These are phyloP conservation scores for Entomortierella parvispora DNA, from an alignment of 192 early-diverging fungal genomes.

Conservation along the genomic window DNA sequence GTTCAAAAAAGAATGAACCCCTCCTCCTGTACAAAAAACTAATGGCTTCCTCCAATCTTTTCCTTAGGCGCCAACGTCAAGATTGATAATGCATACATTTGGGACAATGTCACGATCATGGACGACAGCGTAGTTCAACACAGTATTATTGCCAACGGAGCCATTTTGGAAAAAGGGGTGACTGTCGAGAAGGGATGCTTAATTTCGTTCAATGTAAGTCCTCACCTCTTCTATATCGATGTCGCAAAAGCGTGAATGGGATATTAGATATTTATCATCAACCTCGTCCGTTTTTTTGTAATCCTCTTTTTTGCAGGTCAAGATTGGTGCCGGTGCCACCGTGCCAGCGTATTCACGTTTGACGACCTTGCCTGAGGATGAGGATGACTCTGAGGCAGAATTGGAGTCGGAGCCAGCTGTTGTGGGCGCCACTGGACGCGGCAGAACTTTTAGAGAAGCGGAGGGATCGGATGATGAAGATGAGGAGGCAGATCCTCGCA, in stretches of 20 bases:
- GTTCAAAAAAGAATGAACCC: too few relatives aligned
- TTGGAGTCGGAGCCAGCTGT: constrained; percentile 48
- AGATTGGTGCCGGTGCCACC: constrained; percentile 77
- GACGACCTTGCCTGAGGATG: constrained; percentile 52
- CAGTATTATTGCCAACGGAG: constrained; percentile 83
- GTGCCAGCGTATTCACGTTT: constrained; percentile 76
- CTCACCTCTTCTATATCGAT: too few relatives aligned
- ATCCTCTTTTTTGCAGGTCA: constrained; percentile 47
- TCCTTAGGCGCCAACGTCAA: constrained; percentile 72
- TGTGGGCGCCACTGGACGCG: constrained; percentile 64
- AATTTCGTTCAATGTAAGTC: constrained; percentile 63
- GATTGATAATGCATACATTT: constrained; percentile 87
- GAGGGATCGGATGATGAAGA: constrained; percentile 70
- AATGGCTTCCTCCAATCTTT: background rate
- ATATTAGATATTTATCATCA: too few relatives aligned
- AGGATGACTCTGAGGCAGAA: constrained; percentile 56
- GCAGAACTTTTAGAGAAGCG: constrained; percentile 55
- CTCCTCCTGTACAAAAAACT: too few relatives aligned
- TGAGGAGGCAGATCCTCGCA: constrained; percentile 62
- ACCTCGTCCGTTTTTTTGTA: too few relatives aligned
- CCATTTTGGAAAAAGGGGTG: constrained; percentile 70
- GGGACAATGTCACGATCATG: constrained; percentile 79
- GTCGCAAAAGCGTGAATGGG: too few relatives aligned
- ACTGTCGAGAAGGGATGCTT: constrained; percentile 80
- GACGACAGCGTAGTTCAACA: constrained; percentile 72